Base-by-base conservation (phyloP, 2,329 filamentous ascomycete genomes). In the Thermochaetoides dissita region DNA sequence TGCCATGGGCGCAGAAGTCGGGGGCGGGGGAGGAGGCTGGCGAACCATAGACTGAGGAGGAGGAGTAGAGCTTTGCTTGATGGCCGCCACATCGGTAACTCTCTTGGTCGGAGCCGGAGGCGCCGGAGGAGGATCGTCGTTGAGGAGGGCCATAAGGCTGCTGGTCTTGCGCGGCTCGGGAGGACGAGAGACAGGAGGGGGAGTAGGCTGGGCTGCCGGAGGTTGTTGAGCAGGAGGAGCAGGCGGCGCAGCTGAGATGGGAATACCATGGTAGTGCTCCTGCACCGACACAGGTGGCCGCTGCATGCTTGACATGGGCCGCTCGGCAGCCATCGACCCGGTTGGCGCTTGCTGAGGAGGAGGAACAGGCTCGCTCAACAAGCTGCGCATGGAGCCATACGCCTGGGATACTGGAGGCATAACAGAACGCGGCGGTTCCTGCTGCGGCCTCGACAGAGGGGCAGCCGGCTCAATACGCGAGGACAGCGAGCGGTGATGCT, bases 141-240 rank as follows among this genome's bases (percentile, higher is more conserved):
- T 78, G 3, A 81, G 63, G 46, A 81, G 57, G 0, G 74, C 73
- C 68, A 79, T 76, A 46, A 81, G 67, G 48, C 64, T 79, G 10
- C 74, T 78, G 7, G 69, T 76, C 60, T 79, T 79, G n/a, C 70
- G 66, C 49, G 73, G 70, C 49, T 73, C 70, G 3, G 65, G 57
- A 33, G 63, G 64, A 28, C 62, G 58, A 9, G 63, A 55, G 6
- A 59, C 50, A 34, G 69, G 55, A 34, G 65, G 58, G 29, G 65
- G 58, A 31, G 65, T 55, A 34, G 62, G 57, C 7, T 62, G 61
- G 3, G 62, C 60, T n/a, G 54, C 53, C 7, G 30, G 58, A 17
- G 65, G 55, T 29, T 62, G 57, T 7, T 62, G 62, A 2, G 62
- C 59, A 17, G 54, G 54, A 40, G 61, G 63, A 11, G 56, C 48